phyloP scores from a whole-genome alignment of 352 stramenopile genomes.

The Blastocystis hominis region DNA sequence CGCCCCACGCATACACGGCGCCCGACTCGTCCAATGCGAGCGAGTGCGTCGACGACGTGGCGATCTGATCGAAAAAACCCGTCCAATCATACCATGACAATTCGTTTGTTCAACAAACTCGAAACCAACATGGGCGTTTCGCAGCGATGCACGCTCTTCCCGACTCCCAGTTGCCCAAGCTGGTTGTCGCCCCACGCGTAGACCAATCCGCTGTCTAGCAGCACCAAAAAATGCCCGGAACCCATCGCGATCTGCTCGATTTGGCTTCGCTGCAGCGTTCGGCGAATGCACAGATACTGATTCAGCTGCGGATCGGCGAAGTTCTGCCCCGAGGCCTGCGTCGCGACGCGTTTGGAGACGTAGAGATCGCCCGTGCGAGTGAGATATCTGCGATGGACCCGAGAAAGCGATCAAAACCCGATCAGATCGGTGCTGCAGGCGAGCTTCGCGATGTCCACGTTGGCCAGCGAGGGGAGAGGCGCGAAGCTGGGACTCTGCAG shows the following conservation, averaged over 20 bases:
- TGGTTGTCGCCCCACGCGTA: constrained; percentile 57
- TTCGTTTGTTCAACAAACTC: neutral
- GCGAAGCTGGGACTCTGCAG: neutral
- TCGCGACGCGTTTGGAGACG: neutral
- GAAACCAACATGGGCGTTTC: neutral
- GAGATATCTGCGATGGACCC: neutral
- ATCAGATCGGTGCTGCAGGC: neutral
- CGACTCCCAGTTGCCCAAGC: neutral
- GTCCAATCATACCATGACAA: neutral
- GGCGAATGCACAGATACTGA: constrained; percentile 13
- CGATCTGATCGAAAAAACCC: neutral
- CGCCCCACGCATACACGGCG: constrained; percentile 57
- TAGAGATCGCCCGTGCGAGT: neutral
- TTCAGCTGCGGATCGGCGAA: neutral
- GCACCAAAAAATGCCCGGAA: neutral
- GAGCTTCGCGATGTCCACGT: neutral
- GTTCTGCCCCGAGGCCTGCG: neutral
- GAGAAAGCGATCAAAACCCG: neutral
- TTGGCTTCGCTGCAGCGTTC: neutral
- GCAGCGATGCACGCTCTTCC: neutral
- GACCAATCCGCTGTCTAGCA: constrained; percentile 28
- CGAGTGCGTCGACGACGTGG: neutral
- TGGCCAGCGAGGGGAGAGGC: neutral
- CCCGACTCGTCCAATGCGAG: constrained; percentile 19
- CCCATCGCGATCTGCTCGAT: neutral